These are phyloP conservation scores for Jacaranda mimosifolia DNA, from an alignment of 257 asterid genomes.

Conservation along the genomic window DNA sequence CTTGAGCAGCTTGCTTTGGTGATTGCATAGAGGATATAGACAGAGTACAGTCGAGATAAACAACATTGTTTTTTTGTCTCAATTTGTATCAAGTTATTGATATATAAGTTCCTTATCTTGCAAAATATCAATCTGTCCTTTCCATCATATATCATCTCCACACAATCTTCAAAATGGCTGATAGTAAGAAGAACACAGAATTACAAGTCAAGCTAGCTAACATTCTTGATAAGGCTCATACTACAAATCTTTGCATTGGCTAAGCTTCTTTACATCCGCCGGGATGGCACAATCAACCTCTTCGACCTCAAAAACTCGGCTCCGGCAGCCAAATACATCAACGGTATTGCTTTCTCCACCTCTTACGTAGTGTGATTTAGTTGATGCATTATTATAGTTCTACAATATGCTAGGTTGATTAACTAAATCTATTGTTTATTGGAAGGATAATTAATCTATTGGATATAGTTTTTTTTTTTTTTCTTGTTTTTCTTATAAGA, in stretches of 20 bases:
- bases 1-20: not conserved
- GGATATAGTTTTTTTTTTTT: no score
- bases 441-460: no score
- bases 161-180: conserved; percentile 18
- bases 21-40: not conserved
- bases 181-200: not conserved
- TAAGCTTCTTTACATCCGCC: conserved; percentile 21
- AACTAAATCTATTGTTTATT: no score
- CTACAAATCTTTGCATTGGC: not conserved
- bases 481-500: no score
- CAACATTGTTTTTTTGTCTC: no score
- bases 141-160: no score
- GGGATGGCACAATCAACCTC: conserved; percentile 25
- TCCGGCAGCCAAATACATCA: conserved; percentile 27
- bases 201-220: conserved; percentile 17
- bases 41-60: not conserved
- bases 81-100: not conserved
- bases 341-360: conserved; percentile 24
- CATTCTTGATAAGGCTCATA: conserved; percentile 29
- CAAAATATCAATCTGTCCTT: not conserved
- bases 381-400: no score
- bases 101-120: not conserved
- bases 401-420: no score
- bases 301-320: conserved; percentile 35
- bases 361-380: conserved; percentile 22